A percentile compares a stretch with the other conserved stretches of the same genome.
phyloP scores from a whole-genome alignment of 306 rosid genomes.

The Trifolium subterraneum region DNA sequence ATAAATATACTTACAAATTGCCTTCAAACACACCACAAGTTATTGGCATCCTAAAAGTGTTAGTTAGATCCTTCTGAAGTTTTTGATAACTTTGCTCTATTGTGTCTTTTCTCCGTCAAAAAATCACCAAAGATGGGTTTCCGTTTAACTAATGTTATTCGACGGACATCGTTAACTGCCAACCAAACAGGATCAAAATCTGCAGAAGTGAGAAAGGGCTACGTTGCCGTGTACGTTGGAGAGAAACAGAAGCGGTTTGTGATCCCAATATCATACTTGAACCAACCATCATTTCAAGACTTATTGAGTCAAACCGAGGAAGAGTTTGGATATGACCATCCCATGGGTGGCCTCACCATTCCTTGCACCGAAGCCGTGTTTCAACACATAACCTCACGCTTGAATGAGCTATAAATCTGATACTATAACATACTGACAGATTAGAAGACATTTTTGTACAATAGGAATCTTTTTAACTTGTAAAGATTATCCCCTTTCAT shows the following conservation, averaged over 20 bases:
- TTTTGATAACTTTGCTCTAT: background rate
- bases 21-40: background rate
- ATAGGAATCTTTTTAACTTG: background rate
- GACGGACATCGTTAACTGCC: conserved; percentile 5
- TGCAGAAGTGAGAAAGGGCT: conserved; percentile 32
- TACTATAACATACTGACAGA: background rate
- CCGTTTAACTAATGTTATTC: conserved; percentile 25
- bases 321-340: conserved; percentile 30
- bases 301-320: conserved; percentile 31
- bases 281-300: conserved; percentile 28
- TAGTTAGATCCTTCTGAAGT: background rate
- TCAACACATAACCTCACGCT: background rate
- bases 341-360: conserved; percentile 39
- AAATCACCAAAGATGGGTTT: conserved; percentile 30
- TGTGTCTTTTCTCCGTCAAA: background rate
- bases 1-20: background rate
- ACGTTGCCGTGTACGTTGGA: conserved; percentile 40
- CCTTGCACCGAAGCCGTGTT: conserved; percentile 5
- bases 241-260: conserved; percentile 25
- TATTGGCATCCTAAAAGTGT: conserved; percentile 21
- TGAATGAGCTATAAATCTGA: background rate
- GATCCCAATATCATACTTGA: conserved; percentile 32
- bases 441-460: background rate
- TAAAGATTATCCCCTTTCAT: too few relatives aligned
- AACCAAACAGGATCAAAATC: conserved; percentile 4